Percentiles rank a stretch among this genome's conserved stretches.
phyloP scores from a whole-genome alignment of 495 filamentous ascomycete genomes.

The Penicillium herquei region DNA sequence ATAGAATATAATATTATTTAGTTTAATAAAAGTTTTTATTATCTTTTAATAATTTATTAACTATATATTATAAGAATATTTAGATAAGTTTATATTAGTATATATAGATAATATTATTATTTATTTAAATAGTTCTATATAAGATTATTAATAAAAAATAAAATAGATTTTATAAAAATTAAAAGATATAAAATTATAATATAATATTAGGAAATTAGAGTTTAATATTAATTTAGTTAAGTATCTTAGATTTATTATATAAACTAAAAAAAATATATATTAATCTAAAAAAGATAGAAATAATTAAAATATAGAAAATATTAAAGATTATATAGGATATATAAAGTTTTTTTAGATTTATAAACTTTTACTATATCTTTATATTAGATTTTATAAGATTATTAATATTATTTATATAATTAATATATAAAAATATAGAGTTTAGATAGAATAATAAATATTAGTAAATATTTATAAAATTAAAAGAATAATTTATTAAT shows the following conservation, averaged over 20 bases:
- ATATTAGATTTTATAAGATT: neutral
- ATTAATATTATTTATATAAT: slow-evolving; percentile 12
- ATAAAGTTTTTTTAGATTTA: neutral
- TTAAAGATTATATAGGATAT: neutral
- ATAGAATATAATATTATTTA: neutral
- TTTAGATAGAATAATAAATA: slow-evolving; percentile 2
- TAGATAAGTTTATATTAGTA: too few relatives aligned
- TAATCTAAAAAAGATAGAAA: too few relatives aligned
- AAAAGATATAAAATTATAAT: neutral
- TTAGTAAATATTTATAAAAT: neutral
- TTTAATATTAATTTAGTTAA: neutral
- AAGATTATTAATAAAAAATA: neutral
- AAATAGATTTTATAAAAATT: neutral
- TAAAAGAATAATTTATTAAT: slow-evolving; percentile 12
- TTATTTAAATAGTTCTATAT: neutral
- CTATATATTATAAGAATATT: too few relatives aligned
- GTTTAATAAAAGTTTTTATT: neutral
- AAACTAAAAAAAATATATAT: too few relatives aligned
- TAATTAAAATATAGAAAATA: too few relatives aligned
- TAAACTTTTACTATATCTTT: neutral
- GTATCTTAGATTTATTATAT: too few relatives aligned
- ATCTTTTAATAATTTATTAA: neutral
- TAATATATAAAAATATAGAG: slow-evolving; percentile 21
- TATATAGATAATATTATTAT: too few relatives aligned
- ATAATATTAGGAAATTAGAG: neutral